phyloP scores from a whole-genome alignment of 371 early-diverging fungal genomes.

The Mucor indicus region DNA sequence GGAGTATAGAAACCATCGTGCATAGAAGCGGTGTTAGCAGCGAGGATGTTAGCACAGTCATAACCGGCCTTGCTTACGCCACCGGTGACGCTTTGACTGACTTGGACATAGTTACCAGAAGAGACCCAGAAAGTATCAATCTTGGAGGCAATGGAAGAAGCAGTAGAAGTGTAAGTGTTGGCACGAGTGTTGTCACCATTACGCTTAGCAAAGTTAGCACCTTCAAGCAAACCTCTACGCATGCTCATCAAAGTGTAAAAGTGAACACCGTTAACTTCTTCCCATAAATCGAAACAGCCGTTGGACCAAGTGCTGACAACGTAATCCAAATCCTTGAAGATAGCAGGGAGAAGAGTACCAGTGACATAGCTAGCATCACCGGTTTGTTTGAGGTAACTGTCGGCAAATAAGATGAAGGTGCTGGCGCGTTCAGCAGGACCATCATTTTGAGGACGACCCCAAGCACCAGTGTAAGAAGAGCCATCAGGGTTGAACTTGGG shows the following conservation, averaged over 20 bases:
- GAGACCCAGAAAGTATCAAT: constrained; percentile 41
- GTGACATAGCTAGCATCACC: constrained; percentile 23
- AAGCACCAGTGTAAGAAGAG: constrained; percentile 41
- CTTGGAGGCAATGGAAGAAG: constrained; percentile 12
- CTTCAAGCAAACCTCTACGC: constrained; percentile 58
- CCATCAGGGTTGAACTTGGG: constrained; percentile 76
- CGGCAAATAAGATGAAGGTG: constrained; percentile 48
- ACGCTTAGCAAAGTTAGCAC: constrained; percentile 46
- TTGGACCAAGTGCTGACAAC: constrained; percentile 44
- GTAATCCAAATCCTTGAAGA: constrained; percentile 62
- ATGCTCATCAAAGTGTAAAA: constrained; percentile 71
- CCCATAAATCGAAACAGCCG: constrained; percentile 59
- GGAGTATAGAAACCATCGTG: constrained; percentile 35
- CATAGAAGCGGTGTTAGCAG: constrained; percentile 41
- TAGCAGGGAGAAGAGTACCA: constrained; percentile 22
- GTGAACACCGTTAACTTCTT: constrained; percentile 56
- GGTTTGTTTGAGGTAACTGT: constrained; percentile 26
- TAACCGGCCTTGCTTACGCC: constrained; percentile 44
- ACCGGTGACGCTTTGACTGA: constrained; percentile 29
- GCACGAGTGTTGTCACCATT: constrained; percentile 17
- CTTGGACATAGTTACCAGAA: constrained; percentile 17
- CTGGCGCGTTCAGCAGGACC: constrained; percentile 76
- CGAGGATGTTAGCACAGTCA: constrained; percentile 57
- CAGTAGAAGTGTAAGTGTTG: constrained; percentile 16
- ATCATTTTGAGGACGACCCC: constrained; percentile 87